These are phyloP conservation scores for Medicago arabica DNA, from an alignment of 306 rosid genomes.

Conservation along the genomic window DNA sequence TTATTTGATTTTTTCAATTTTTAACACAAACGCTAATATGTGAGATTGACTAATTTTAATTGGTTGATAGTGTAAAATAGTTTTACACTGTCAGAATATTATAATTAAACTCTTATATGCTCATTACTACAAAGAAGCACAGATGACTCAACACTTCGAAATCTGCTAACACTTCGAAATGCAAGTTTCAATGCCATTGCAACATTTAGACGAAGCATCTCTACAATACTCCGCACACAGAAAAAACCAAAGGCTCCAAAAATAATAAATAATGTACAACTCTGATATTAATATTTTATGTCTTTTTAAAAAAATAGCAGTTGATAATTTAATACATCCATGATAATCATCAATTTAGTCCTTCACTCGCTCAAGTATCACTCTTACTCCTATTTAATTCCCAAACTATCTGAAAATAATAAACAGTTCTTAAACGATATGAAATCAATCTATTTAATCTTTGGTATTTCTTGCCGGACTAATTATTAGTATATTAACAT, in stretches of 20 bases:
- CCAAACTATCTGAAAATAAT: background rate
- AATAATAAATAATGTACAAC: conserved; percentile 21
- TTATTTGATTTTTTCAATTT: too few relatives aligned
- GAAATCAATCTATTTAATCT: background rate
- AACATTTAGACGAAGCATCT: conserved; percentile 77
- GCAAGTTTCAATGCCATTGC: conserved; percentile 81
- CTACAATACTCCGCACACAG: conserved; percentile 58
- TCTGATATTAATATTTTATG: conserved; percentile 20
- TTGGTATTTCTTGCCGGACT: background rate
- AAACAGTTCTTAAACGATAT: background rate
- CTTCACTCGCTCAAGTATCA: background rate
- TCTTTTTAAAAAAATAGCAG: background rate
- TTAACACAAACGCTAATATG: too few relatives aligned
- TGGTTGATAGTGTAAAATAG: too few relatives aligned
- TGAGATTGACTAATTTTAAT: too few relatives aligned
- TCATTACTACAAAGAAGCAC: conserved; percentile 82
- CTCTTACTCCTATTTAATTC: background rate
- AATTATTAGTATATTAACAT: too few relatives aligned
- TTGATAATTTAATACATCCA: background rate
- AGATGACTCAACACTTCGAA: conserved; percentile 72
- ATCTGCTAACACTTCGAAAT: conserved; percentile 69
- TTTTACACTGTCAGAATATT: too few relatives aligned
- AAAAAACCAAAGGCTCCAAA: conserved; percentile 20
- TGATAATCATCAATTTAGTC: background rate
- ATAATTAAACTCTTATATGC: too few relatives aligned